Conservation (phyloP, 129 eudicot genomes). For the Flaveria ramosissima region DNA sequence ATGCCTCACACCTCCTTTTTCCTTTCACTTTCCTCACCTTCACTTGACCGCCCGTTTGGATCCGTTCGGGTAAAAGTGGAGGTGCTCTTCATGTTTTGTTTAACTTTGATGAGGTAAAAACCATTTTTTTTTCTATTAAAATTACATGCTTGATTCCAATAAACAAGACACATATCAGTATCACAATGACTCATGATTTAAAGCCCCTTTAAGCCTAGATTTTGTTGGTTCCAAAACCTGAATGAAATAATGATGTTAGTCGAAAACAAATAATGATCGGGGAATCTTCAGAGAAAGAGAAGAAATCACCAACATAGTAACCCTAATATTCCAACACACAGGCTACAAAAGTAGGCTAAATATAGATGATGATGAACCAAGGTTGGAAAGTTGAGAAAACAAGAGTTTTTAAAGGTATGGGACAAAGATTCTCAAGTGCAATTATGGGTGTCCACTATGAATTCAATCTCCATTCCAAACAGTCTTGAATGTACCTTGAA, state of each 20-base stretch:
- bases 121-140: too few relatives aligned
- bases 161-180: constrained; percentile 3
- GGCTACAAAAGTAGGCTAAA: constrained; percentile 29
- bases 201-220: constrained; percentile 7
- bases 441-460: constrained; percentile 31
- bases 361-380: constrained; percentile 19
- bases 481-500: constrained; percentile 24
- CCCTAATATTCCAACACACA: constrained; percentile 24
- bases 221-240: constrained; percentile 28
- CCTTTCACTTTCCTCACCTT: too few relatives aligned
- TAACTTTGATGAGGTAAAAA: too few relatives aligned
- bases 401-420: constrained; percentile 31
- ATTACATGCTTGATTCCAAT: constrained; percentile 1
- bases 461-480: constrained; percentile 21
- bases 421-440: constrained; percentile 45
- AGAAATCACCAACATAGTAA: constrained; percentile 34
- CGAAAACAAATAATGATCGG: constrained; percentile 14
- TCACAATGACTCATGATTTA: constrained; percentile 27
- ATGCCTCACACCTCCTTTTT: too few relatives aligned
- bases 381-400: constrained; percentile 37
- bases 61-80: too few relatives aligned
- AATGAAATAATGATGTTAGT: constrained; percentile 23
- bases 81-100: too few relatives aligned
- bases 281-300: constrained; percentile 30
- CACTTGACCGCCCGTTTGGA: too few relatives aligned